These are phyloP conservation scores for Echeveria elegans DNA, from an alignment of 164 flowering plant species.

Conservation along the genomic window DNA sequence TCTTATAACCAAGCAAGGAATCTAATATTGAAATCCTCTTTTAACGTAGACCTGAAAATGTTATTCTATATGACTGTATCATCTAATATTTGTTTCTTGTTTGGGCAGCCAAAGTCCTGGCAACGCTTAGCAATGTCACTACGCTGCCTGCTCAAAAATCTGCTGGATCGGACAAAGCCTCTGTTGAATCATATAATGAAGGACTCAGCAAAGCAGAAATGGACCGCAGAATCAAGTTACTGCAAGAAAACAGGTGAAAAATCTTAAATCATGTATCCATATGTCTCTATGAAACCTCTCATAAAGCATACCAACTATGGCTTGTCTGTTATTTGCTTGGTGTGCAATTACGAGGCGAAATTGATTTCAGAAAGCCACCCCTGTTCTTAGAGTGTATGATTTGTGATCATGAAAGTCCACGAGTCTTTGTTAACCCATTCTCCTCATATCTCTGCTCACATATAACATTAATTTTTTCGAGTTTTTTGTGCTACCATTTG, in stretches of 20 bases:
- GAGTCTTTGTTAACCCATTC: neutral
- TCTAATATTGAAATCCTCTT: neutral
- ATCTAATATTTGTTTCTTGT: neutral
- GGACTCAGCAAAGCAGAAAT: conserved; percentile 61
- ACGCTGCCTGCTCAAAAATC: conserved; percentile 14
- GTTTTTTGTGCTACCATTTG: neutral
- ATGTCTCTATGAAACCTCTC: neutral
- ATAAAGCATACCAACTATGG: neutral
- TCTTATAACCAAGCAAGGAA: neutral
- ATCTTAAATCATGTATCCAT: neutral
- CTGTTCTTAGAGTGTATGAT: neutral
- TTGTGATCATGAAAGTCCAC: neutral
- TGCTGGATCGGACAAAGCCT: conserved; percentile 25
- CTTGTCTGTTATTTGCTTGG: neutral
- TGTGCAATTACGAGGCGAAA: neutral
- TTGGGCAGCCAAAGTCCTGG: conserved; percentile 29
- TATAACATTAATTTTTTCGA: neutral
- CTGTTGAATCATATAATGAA: conserved; percentile 28
- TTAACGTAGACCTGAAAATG: neutral
- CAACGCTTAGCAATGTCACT: conserved; percentile 25
- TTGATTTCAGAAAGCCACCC: neutral
- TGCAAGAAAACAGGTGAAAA: conserved; percentile 60
- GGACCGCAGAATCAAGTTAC: conserved; percentile 54
- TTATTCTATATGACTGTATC: neutral
- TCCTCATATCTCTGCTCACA: neutral